Base-by-base conservation (phyloP, 352 stramenopile species). In the Pythium grandisporangium region DNA sequence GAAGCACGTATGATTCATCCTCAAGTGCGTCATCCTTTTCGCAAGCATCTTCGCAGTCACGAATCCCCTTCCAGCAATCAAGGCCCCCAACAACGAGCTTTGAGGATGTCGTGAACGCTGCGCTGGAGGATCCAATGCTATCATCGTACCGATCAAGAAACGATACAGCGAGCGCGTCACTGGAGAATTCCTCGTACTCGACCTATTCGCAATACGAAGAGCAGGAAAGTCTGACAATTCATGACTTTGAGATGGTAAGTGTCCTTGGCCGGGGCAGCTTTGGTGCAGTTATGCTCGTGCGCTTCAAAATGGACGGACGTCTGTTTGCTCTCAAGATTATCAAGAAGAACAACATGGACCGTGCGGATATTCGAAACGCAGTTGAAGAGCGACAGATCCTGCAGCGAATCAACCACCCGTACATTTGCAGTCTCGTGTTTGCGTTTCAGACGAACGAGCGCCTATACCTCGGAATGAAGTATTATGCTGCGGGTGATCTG, bases 191-290 rank as follows among this genome's bases (percentile, higher is more conserved):
- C n/a, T n/a, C n/a, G n/a, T n/a, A n/a, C n/a, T 54, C 53, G 0
- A 40, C 40, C 6, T 62, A 48, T 29, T 24, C 37, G 3, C 47
- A 47, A 0, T 32, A 40, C 12, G 27, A 56, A 45, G 63, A 70
- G 19, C 51, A 60, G 4, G 76, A 94, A 44, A 59, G 63, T 2
- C 60, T 92, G 30, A 91, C 78, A 27, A 94, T 94, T 42, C 77
- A 94, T 35, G 78, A 94, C 48, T 94, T 94, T n/a, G 81, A 94
- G 45, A 94, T 94, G 81, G 60, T 94, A 10, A 89, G 77, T 45
- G 81, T 94, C 19, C 48, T 94, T 2, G 81, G 81, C 17, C 89
- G 89, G 44, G 81, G 81, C 7, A 91, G 76, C 48, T 94, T 94
- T 49, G 81, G 78, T 11, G 81, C 81, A 22, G 81, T 94, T 10